Evolutionary conservation across 768 basidiomycete species (phyloP), one percentile per base, ranked within the genome.

Genomic region (Mycena metata): DNA sequence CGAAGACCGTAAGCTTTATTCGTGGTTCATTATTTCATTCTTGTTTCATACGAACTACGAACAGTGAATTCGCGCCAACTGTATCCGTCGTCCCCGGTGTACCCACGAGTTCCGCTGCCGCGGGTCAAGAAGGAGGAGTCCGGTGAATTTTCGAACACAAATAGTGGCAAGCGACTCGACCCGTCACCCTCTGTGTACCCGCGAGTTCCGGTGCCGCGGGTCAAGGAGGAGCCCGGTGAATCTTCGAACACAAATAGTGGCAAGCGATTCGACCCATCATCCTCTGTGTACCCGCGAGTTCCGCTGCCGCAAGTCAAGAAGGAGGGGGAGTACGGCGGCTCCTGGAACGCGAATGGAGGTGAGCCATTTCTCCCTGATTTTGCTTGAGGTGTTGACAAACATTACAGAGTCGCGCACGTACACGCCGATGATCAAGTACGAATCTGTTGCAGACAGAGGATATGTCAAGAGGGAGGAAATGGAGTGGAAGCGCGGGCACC

Each of bases 51-150:
- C 30, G 30, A 30, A 30, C 30, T 30, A 30, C 30, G 30, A 30
- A 9, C 19, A 65, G 64, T 58, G 9, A 65, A 65, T 49, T 43
- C 49, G 15, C 56, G 56, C 17, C 64, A 43, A 19, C 11, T 30
- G 15, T 16, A 39, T 12, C 12, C 55, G 41, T 4, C 33, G 12
- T 35, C 58, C 1, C 19, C 62, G 16, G 35, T 46, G 33, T 56
- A 56, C 36, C 54, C 54, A 15, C 50, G n/a, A 39, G 11, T 41
- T 4, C 33, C n/a, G 3, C 11, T 26, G 2, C 30, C 52, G 23
- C n/a, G 47, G 39, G 47, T 50, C 41, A 65, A 65, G 36, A 47
- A 43, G 19, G 64, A 66, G 13, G 30, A 30, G 30, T 6, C 30
- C 30, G 30, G 30, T 30, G 30, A 30, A 30, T 30, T 6, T 30